phyloP scores from a whole-genome alignment of 2,329 filamentous ascomycete genomes.

The Pseudogymnoascus sp. region DNA sequence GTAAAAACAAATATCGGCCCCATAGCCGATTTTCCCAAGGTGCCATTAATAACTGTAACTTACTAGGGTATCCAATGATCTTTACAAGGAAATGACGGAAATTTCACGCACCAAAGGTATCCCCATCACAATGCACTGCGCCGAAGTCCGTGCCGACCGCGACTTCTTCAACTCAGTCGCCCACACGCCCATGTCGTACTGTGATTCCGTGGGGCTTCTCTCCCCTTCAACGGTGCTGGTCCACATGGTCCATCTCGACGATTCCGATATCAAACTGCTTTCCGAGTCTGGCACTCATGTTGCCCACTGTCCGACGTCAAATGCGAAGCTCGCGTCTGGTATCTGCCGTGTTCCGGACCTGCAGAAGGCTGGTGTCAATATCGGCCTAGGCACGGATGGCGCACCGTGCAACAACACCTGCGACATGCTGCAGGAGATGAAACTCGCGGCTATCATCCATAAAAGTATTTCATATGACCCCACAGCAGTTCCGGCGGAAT shows the following conservation, averaged over 20 bases:
- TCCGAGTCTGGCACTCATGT: constrained; percentile 35
- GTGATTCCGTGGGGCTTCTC: constrained; percentile 29
- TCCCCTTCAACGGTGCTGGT: constrained; percentile 38
- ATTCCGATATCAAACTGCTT: constrained; percentile 34
- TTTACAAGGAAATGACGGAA: constrained; percentile 29
- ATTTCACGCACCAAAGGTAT: constrained; percentile 26
- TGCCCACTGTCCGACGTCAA: constrained; percentile 43
- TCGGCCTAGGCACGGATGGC: constrained; percentile 42
- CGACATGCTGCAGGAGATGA: constrained; percentile 44
- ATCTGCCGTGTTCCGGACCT: constrained; percentile 39
- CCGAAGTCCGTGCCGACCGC: constrained; percentile 28
- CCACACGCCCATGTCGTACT: constrained; percentile 37
- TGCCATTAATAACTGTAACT: background rate
- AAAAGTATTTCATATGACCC: constrained; percentile 35
- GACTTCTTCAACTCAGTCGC: constrained; percentile 26
- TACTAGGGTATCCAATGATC: constrained; percentile 25
- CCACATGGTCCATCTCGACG: constrained; percentile 43
- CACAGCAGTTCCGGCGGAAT: constrained; percentile 34
- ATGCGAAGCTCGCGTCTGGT: constrained; percentile 43
- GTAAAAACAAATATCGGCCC: constrained; percentile 1
- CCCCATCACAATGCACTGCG: constrained; percentile 33
- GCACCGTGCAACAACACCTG: constrained; percentile 44
- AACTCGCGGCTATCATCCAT: constrained; percentile 41
- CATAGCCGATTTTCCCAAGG: background rate
- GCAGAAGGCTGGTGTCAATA: constrained; percentile 36